Base-by-base conservation (phyloP, 176 grass and related monocot species). In the Metroxylon sagu region DNA sequence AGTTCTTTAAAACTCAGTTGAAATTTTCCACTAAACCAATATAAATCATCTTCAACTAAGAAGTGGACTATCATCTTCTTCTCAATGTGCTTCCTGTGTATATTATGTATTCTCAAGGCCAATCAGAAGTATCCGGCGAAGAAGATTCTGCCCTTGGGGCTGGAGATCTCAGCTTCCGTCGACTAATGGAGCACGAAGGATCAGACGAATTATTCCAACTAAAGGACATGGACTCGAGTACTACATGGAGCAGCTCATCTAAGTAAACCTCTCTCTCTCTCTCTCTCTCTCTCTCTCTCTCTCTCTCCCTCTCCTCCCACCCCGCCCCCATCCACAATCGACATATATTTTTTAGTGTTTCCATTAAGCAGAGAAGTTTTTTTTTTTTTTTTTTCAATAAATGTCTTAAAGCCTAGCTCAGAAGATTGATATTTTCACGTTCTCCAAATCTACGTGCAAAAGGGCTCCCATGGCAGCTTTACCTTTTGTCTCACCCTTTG, bases 71-170 rank as follows among this genome's bases (percentile, higher is more conserved):
- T 43, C 35, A 43, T 12, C 35, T 43, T 43, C 35, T 43, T 43
- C 35, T 43, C 5, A 43, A 43, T 43, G 21, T 23, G 12, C 35
- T 12, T 43, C 35, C 2, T 43, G 31, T 43, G 35, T 43, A 43
- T 3, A 10, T 14, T 43, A 43, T 43, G 8, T 43, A 43, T 29
- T 19, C 21, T 19, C 48, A 52, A 71, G 69, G 48, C 18, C 69
- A 53, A 71, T 71, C 57, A 16, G 69, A 71, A 31, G 69, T 48
- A 10, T 71, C 57, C 2, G 21, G 58, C 0, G 69, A 71, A 52
- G 69, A 71, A 53, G 69, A 61, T 23, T 52, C 52, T 21, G 68
- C 57, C 12, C n/a, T 26, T 4, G 57, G 39, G 2, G 2, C 25
- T 25, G 16, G 55, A n/a, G 56, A 71, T 52, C 48, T 52, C 35